A percentile compares a stretch with the other conserved stretches of the same genome.
phyloP scores from a whole-genome alignment of 2,329 filamentous ascomycete species.

The Aspergillus spinulosporus region DNA sequence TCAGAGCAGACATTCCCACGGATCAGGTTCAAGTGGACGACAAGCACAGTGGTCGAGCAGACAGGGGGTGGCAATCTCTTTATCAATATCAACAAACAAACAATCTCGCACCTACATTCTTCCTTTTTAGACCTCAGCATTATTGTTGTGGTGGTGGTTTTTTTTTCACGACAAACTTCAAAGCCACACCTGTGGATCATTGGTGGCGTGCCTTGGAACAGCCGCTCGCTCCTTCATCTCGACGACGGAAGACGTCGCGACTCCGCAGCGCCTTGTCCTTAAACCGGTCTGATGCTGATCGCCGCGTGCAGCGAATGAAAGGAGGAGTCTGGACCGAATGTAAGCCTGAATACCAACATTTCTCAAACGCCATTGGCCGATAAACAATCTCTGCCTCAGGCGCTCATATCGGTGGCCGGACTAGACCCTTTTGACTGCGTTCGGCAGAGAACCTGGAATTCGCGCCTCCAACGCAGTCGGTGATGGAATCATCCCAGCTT shows the following conservation, averaged over 20 bases:
- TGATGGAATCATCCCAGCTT: constrained; percentile 11
- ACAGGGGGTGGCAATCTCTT: constrained; percentile 19
- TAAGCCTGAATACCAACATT: not conserved
- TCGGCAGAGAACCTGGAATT: constrained; percentile 8
- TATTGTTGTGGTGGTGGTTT: not conserved
- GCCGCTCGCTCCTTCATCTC: constrained; percentile 10
- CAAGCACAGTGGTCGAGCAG: constrained; percentile 5
- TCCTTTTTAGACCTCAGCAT: not conserved
- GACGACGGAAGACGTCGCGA: constrained; percentile 1
- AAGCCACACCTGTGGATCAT: not conserved
- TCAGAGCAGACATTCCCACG: constrained; percentile 5
- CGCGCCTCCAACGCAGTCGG: not conserved
- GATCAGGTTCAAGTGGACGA: constrained; percentile 1
- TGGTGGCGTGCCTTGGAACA: constrained; percentile 12
- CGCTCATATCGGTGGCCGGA: not conserved
- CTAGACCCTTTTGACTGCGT: constrained; percentile 5
- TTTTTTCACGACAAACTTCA: not conserved
- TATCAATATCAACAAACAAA: not conserved
- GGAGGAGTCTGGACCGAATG: not conserved
- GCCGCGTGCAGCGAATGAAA: constrained; percentile 7
- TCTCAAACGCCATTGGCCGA: not conserved
- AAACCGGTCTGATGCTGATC: constrained; percentile 8
- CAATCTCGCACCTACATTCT: not conserved
- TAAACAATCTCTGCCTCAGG: constrained; percentile 1
- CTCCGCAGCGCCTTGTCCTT: constrained; percentile 2